Conservation (phyloP, 139 green algal species). For the Trebouxia sp. region DNA sequence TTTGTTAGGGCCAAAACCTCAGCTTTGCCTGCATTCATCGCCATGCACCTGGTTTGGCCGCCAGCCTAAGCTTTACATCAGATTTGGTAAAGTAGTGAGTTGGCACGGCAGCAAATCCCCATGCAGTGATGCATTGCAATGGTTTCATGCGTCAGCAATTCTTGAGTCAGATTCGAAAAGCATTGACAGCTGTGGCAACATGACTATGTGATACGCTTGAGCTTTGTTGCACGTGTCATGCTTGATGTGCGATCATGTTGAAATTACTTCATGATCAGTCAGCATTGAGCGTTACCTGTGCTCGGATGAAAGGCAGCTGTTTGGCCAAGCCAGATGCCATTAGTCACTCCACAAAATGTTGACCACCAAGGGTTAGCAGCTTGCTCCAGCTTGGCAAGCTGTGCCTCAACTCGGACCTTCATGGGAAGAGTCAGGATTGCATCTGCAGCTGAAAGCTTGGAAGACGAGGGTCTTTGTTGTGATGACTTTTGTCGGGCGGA, state of each 20-base stretch:
- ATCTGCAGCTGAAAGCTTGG: neutral
- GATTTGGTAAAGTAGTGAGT: neutral
- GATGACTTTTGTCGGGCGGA: too few relatives aligned
- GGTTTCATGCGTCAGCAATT: neutral
- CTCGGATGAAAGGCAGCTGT: slow-evolving; percentile 39
- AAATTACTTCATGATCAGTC: neutral
- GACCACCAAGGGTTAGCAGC: slow-evolving; percentile 35
- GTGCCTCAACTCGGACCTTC: neutral
- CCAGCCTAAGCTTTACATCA: neutral
- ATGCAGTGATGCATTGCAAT: neutral
- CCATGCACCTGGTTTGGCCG: too few relatives aligned
- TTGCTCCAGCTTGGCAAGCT: slow-evolving; percentile 5
- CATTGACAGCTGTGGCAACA: too few relatives aligned
- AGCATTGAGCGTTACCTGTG: neutral
- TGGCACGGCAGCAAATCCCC: neutral
- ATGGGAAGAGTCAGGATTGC: neutral
- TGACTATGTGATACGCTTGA: neutral
- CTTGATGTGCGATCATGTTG: neutral
- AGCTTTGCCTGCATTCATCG: slow-evolving; percentile 37
- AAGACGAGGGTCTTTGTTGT: neutral
- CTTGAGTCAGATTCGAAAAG: neutral
- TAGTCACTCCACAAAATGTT: slow-evolving; percentile 45
- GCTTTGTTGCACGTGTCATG: neutral
- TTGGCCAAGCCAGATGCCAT: slow-evolving; percentile 49
- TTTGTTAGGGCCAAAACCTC: slow-evolving; percentile 41